Evolutionary conservation across 2,329 filamentous ascomycete genomes (phyloP), one percentile per base, ranked within the genome.

Genomic region (Trichoderma aggressivum): DNA sequence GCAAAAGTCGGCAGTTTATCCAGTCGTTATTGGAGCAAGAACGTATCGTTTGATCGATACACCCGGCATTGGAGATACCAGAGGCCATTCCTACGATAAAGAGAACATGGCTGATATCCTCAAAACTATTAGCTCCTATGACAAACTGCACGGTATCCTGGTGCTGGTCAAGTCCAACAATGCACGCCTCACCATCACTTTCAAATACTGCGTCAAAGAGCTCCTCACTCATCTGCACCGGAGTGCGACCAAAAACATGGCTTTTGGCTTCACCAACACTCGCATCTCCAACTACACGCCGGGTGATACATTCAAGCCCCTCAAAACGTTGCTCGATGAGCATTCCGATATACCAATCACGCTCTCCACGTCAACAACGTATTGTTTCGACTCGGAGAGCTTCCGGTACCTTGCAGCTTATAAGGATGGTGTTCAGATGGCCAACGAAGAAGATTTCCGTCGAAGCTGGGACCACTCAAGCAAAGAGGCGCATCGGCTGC

Each of bases 401-500:
- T 71, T 71, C 26, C 64, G 64, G 0, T 71, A 70, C 7, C 70
- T 71, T 6, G 70, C 70, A 16, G 70, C 70, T 7, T 59, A 47
- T n/a, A 71, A 56, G 5, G 56, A 71, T n/a, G 32, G 36, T 3
- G 24, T 71, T 7, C 28, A 1, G 1, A 60, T 5, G 16, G 34
- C 0, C 26, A 56, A 70, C 0, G 50, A 73, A 5, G 70, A 74
- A 7, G 70, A n/a, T 2, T 64, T 63, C 7, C 61, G 65, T 0
- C 67, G 70, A 2, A 77, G 75, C 7, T 77, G 75, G 75, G 24
- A 75, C 0, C 43, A 55, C 28, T 77, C 75, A 1, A 71, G 56
- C 4, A n/a, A 36, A 0, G 75, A 75, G 53, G 50, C 63, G 0
- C 7, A 72, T 4, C 67, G 75, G 5, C 72, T 77, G 0, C 55